Evolutionary conservation across 2,329 filamentous ascomycete genomes (phyloP), one percentile per base, ranked within the genome.

Genomic region (Phaeophleospora eucalypticola): DNA sequence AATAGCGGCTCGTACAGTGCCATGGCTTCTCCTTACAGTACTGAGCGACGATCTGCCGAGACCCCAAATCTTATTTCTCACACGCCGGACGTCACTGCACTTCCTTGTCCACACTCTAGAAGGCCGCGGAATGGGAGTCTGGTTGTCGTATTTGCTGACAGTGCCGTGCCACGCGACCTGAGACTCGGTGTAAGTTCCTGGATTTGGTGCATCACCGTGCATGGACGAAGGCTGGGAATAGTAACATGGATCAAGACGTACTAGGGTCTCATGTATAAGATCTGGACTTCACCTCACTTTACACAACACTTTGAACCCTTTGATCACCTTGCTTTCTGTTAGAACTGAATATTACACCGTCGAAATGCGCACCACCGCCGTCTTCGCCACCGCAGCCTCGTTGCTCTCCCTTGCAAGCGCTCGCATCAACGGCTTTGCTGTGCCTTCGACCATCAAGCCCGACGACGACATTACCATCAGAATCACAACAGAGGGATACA

Each of bases 351-450:
- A 17, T 29, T 8, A 7, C 8, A 29, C 18, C 6, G 9, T 15
- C 38, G 41, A 36, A 7, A 52, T 46, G 36, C 46, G 43, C 37
- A 32, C 43, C 46, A 33, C 51, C 18, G 36, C 46, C 32, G 34
- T 51, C 38, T 20, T 46, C 42, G 35, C 50, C 36, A 42, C 42
- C 12, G 43, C 47, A 16, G 33, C 37, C 27, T 27, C 45, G 4
- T 27, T 50, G 8, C 39, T 49, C 34, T 36, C 17, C 32, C 15
- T 46, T 24, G 44, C 68, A 36, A 56, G 60, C 34, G 71, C 71
- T 46, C 67, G 69, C 53, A 73, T 77, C 51, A 54, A 55, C 46
- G 72, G 72, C 61, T 68, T 76, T 56, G 59, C 66, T 14, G 63
- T 70, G 14, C 74, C 74, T 1, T 46, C 61, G 7, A 71, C 65